These are phyloP conservation scores for Colletotrichum australisinense DNA, from an alignment of 2,329 filamentous ascomycete species.

Conservation along the genomic window DNA sequence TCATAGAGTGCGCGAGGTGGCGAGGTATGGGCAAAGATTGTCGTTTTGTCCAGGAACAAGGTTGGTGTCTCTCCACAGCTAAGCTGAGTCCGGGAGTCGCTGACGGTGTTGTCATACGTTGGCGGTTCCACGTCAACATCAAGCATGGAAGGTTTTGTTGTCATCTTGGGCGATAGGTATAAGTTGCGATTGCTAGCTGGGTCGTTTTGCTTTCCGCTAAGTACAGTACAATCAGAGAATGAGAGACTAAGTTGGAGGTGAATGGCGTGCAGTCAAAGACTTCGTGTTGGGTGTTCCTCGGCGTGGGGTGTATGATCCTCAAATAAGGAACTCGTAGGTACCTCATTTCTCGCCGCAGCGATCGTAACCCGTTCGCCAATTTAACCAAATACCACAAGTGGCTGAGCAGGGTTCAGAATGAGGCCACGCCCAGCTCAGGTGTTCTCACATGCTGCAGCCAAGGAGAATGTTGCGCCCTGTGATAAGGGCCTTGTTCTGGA, in stretches of 20 bases:
- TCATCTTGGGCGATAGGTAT: neutral
- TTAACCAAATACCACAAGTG: neutral
- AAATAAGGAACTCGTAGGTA: neutral
- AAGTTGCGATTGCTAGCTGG: too few species aligned
- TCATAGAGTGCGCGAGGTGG: slow-evolving; percentile 39
- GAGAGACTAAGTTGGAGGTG: neutral
- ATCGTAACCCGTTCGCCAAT: too few species aligned
- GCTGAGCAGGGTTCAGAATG: neutral
- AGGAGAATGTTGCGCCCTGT: neutral
- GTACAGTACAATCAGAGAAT: neutral
- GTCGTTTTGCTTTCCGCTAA: neutral
- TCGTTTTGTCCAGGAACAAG: slow-evolving; percentile 17
- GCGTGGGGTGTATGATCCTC: neutral
- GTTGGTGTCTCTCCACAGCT: slow-evolving; percentile 25
- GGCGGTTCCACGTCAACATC: slow-evolving; percentile 19
- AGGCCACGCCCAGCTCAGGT: neutral
- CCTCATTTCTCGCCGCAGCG: too few species aligned
- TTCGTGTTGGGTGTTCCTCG: too few species aligned
- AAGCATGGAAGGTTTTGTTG: neutral
- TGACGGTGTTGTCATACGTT: slow-evolving; percentile 21
- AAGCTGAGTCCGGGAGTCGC: neutral
- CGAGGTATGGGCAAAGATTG: slow-evolving; percentile 24
- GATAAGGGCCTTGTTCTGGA: neutral
- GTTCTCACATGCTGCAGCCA: neutral
- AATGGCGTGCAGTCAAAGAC: neutral